Evolutionary conservation across 2,329 filamentous ascomycete genomes (phyloP).

Genomic region (Pseudopithomyces chartarum): DNA sequence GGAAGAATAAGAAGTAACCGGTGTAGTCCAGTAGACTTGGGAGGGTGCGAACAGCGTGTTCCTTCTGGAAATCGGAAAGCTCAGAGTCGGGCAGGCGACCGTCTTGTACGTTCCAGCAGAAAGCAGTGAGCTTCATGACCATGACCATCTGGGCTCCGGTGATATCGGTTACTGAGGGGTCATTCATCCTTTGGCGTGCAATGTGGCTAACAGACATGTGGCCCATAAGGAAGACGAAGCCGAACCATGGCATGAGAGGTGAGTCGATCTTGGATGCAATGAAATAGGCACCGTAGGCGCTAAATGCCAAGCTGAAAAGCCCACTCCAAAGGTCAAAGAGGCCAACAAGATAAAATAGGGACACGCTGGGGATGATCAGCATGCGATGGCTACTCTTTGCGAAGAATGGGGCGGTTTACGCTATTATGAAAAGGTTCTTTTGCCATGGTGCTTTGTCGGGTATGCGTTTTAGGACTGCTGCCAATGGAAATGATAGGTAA

Average conservation of each 20-base stretch:
- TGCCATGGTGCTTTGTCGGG: constrained; percentile 81
- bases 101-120: constrained; percentile 98
- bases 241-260: constrained; percentile 97
- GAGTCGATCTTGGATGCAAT: constrained; percentile 85
- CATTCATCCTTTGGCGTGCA: constrained; percentile 72
- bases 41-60: constrained; percentile 75
- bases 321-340: constrained; percentile 93
- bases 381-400: neutral
- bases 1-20: constrained; percentile 94
- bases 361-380: constrained; percentile 59
- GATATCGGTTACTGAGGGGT: constrained; percentile 76
- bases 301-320: constrained; percentile 77
- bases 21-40: constrained; percentile 80
- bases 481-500: constrained; percentile 88
- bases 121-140: constrained; percentile 95
- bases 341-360: constrained; percentile 89
- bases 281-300: constrained; percentile 77
- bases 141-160: constrained; percentile 96
- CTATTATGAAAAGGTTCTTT: constrained; percentile 88
- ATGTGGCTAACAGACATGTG: constrained; percentile 95
- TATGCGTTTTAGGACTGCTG: constrained; percentile 84
- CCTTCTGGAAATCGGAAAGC: constrained; percentile 85
- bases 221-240: constrained; percentile 90
- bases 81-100: constrained; percentile 78
- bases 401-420: constrained; percentile 57